phyloP scores from a whole-genome alignment of 495 filamentous ascomycete species.

The Penicillium taxi region DNA sequence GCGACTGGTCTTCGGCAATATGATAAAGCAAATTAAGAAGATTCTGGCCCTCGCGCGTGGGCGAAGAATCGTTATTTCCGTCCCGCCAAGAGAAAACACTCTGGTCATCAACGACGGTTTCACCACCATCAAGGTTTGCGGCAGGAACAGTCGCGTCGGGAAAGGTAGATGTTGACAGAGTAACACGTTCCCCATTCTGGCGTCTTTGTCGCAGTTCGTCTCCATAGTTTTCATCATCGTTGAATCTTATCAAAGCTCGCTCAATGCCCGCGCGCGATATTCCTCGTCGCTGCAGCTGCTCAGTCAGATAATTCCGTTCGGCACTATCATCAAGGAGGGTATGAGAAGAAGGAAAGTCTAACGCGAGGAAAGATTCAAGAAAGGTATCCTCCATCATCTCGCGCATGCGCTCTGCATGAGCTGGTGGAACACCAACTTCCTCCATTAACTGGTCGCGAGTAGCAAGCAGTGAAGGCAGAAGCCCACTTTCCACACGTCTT shows the following conservation, averaged over 20 bases:
- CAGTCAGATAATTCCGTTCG: conserved; percentile 33
- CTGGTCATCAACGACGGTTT: conserved; percentile 53
- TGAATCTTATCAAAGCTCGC: conserved; percentile 34
- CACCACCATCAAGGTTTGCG: conserved; percentile 41
- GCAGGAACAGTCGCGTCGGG: conserved; percentile 42
- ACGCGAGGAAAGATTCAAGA: conserved; percentile 41
- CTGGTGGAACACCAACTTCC: conserved; percentile 33
- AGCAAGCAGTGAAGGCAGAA: conserved; percentile 37
- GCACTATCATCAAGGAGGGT: conserved; percentile 23
- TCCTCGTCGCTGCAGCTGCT: conserved; percentile 36
- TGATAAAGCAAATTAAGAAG: conserved; percentile 65
- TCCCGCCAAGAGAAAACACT: conserved; percentile 51
- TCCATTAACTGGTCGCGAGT: conserved; percentile 42
- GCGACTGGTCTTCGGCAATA: conserved; percentile 75
- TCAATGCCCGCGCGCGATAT: conserved; percentile 37
- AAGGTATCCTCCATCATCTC: conserved; percentile 46
- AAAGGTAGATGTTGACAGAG: conserved; percentile 34
- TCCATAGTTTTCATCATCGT: conserved; percentile 37
- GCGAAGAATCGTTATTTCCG: conserved; percentile 43
- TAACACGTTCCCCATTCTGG: conserved; percentile 37
- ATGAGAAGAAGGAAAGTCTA: conserved; percentile 38
- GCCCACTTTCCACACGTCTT: conserved; percentile 39
- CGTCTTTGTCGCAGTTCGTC: conserved; percentile 38
- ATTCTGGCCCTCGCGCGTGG: conserved; percentile 61
- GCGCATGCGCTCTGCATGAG: conserved; percentile 40